Evolutionary conservation across 164 flowering plant genomes (phyloP).

Genomic region (Stephania japonica): DNA sequence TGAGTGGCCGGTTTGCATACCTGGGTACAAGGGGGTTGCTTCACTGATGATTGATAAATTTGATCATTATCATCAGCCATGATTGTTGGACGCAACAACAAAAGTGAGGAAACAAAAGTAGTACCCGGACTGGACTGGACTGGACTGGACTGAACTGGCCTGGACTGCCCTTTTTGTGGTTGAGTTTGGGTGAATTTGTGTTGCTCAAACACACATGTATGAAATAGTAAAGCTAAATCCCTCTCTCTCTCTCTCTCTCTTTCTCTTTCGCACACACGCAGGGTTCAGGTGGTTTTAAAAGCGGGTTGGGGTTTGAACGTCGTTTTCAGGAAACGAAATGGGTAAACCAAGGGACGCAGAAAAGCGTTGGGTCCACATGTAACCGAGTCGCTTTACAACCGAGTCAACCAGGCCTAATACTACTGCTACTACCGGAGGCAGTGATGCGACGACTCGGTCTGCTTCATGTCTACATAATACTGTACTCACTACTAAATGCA

Average conservation of each 20-base stretch:
- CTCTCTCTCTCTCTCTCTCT: too few relatives aligned
- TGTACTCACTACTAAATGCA: not conserved
- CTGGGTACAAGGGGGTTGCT: slow-evolving; percentile 19
- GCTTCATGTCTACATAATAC: not conserved
- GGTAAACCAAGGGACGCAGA: not conserved
- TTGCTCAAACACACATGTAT: not conserved
- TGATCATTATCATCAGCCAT: slow-evolving; percentile 1
- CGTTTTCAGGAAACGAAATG: not conserved
- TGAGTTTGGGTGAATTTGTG: not conserved
- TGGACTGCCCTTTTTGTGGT: not conserved
- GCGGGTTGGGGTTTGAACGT: not conserved
- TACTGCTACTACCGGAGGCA: not conserved
- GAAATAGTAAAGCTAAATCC: not conserved
- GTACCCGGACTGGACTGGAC: too few relatives aligned
- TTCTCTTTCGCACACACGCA: too few relatives aligned
- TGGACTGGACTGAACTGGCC: too few relatives aligned
- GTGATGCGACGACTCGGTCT: not conserved
- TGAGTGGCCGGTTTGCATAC: not conserved
- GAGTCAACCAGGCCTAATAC: not conserved
- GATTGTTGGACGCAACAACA: not conserved
- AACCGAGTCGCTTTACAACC: not conserved
- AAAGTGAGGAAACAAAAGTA: not conserved
- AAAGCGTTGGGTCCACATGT: not conserved
- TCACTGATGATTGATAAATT: slow-evolving; percentile 9
- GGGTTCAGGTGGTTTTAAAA: not conserved